Base-by-base conservation (phyloP, 2,329 filamentous ascomycete genomes). In the Hypoxylon sp. region DNA sequence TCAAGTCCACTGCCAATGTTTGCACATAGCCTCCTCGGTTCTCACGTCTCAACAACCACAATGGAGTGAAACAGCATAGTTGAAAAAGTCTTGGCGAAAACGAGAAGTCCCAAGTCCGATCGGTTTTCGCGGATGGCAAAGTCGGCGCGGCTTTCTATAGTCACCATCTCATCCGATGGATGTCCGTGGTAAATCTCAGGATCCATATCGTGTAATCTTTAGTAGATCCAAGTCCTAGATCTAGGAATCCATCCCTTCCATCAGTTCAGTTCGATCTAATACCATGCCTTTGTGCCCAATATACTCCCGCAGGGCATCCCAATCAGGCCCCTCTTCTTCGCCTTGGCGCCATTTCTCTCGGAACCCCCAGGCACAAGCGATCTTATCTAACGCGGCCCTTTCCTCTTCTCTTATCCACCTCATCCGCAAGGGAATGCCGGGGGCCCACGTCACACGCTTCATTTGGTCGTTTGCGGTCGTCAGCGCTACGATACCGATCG, bases 401-500 rank as follows among this genome's bases (percentile, higher is more conserved):
- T 99, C 94, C 70, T 97, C 94, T 78, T 98, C 96, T 34, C 93
- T 86, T 59, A 97, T 79, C 92, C 94, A 98, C 13, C 96, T 87
- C 75, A 93, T 87, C 68, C 91, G 87, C 69, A 98, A 82, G 21
- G 93, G 91, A 34, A 93, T 91, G 10, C 96, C 96, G 0, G 89
- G 89, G 7, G 91, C 86, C 96, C 96, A 99, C 1, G 93, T 94
- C 4, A 98, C 93, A 19, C 96, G 89, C 75, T 91, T 90, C 93
- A 98, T 97, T 80, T 98, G 94, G 78, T 98, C 94, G 80, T 98
- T 98, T 66, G 91, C 86, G 34, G 95, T 98, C 25, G 93, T 90
- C 65, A 97, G 83, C 7, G 95, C 93, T 38, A 98, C 89, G 45
- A 96, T 82, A 2, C 95, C 96, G 58, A 98, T 87, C 9, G 91